Percentiles rank a stretch among this genome's conserved stretches.
phyloP scores from a whole-genome alignment of 768 basidiomycete species.

The Phaeotremella fagi region DNA sequence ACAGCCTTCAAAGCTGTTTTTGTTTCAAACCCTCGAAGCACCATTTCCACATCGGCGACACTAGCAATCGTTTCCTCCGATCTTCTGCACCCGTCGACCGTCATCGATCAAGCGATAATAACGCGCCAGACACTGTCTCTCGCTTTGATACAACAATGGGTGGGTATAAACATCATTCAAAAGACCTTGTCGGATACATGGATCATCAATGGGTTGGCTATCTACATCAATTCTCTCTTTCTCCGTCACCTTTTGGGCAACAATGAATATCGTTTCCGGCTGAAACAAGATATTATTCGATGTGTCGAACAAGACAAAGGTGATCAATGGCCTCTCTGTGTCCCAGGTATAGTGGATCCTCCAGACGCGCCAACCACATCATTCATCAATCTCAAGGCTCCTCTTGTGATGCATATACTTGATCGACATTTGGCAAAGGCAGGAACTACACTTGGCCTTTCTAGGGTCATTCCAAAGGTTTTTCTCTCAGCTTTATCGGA shows the following conservation, averaged over 20 bases:
- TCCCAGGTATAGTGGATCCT: constrained; percentile 76
- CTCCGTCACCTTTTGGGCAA: constrained; percentile 81
- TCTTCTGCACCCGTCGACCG: constrained; percentile 76
- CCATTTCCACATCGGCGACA: constrained; percentile 79
- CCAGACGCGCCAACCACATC: constrained; percentile 72
- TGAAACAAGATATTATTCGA: constrained; percentile 95
- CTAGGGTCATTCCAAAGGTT: constrained; percentile 88
- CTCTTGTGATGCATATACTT: constrained; percentile 91
- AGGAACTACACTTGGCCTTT: constrained; percentile 87
- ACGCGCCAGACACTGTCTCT: constrained; percentile 80
- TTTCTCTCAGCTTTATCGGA: constrained; percentile 91
- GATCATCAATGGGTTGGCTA: constrained; percentile 90
- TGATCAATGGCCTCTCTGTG: constrained; percentile 84
- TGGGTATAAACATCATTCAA: constrained; percentile 90
- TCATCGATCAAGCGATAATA: constrained; percentile 89
- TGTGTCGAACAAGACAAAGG: constrained; percentile 84
- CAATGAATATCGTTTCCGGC: constrained; percentile 91
- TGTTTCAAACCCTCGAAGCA: constrained; percentile 77
- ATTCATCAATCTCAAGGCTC: constrained; percentile 91
- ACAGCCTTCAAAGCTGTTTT: constrained; percentile 86
- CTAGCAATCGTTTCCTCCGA: constrained; percentile 74
- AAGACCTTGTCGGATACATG: constrained; percentile 90
- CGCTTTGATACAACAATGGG: constrained; percentile 91
- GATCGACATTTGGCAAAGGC: constrained; percentile 91
- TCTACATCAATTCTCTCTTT: constrained; percentile 85